Evolutionary conservation across 805 yeast genomes (phyloP).

Genomic region (Candida montana): DNA sequence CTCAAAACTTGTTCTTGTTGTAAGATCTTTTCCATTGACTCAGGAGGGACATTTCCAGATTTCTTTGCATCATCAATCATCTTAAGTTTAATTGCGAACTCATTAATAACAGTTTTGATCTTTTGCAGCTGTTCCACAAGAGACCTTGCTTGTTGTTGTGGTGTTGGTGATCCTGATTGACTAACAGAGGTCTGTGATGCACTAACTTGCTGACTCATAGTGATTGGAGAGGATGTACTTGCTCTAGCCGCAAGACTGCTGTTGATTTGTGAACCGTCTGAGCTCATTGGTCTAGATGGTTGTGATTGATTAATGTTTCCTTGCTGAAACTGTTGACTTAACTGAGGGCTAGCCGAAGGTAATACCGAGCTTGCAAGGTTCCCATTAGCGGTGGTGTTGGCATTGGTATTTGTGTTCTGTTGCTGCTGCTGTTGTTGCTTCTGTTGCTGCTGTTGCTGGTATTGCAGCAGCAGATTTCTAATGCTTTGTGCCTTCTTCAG

Average conservation of each 20-base stretch:
- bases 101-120: slow-evolving; percentile 42
- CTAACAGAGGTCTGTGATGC: slow-evolving; percentile 5
- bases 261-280: neutral
- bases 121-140: slow-evolving; percentile 34
- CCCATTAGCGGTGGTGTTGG: neutral
- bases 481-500: slow-evolving; percentile 58
- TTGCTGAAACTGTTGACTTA: slow-evolving; percentile 25
- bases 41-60: slow-evolving; percentile 39
- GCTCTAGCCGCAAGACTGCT: slow-evolving; percentile 5
- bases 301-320: slow-evolving; percentile 29
- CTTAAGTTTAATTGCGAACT: slow-evolving; percentile 44
- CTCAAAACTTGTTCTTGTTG: slow-evolving; percentile 45
- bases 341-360: neutral
- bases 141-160: slow-evolving; percentile 7
- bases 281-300: slow-evolving; percentile 20
- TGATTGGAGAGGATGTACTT: slow-evolving; percentile 16
- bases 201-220: slow-evolving; percentile 9
- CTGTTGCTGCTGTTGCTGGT: slow-evolving; percentile 41
- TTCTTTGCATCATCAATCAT: slow-evolving; percentile 45
- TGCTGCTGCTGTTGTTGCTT: slow-evolving; percentile 33
- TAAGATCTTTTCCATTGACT: slow-evolving; percentile 37
- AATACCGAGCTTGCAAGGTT: neutral
- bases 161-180: slow-evolving; percentile 8
- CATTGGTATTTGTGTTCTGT: slow-evolving; percentile 20
- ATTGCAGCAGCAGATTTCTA: slow-evolving; percentile 52